These are phyloP conservation scores for Pseudevernia furfuracea DNA, from an alignment of 495 filamentous ascomycete species.

Conservation along the genomic window DNA sequence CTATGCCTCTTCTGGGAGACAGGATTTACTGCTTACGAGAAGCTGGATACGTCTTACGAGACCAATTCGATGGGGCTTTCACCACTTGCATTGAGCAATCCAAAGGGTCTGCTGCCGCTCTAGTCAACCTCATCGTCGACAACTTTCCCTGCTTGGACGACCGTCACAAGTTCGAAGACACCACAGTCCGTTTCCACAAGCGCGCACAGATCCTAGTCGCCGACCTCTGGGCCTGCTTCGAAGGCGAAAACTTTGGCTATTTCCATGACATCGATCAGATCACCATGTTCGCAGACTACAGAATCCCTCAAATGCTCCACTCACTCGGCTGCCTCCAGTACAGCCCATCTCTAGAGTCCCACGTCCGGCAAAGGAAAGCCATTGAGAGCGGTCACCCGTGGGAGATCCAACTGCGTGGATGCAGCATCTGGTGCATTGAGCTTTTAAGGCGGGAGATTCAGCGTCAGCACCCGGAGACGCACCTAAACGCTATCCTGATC, in stretches of 20 bases:
- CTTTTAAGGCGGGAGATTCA: constrained; percentile 78
- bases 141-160: constrained; percentile 85
- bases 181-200: constrained; percentile 77
- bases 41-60: constrained; percentile 73
- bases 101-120: constrained; percentile 66
- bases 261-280: constrained; percentile 90
- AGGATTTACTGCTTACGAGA: constrained; percentile 74
- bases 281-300: constrained; percentile 98
- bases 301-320: constrained; percentile 89
- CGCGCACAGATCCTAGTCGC: constrained; percentile 93
- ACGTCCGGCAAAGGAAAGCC: constrained; percentile 52
- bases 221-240: constrained; percentile 91
- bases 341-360: constrained; percentile 65
- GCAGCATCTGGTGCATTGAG: constrained; percentile 91
- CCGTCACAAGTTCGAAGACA: constrained; percentile 61
- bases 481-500: constrained; percentile 82
- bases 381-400: constrained; percentile 67
- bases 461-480: constrained; percentile 56
- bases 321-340: constrained; percentile 74
- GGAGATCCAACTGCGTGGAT: constrained; percentile 84
- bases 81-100: constrained; percentile 66
- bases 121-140: constrained; percentile 74
- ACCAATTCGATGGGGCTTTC: constrained; percentile 75
- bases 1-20: constrained; percentile 77
- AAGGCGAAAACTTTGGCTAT: constrained; percentile 67